Evolutionary conservation across 257 asterid genomes (phyloP).

Genomic region (Osmanthus fragrans): DNA sequence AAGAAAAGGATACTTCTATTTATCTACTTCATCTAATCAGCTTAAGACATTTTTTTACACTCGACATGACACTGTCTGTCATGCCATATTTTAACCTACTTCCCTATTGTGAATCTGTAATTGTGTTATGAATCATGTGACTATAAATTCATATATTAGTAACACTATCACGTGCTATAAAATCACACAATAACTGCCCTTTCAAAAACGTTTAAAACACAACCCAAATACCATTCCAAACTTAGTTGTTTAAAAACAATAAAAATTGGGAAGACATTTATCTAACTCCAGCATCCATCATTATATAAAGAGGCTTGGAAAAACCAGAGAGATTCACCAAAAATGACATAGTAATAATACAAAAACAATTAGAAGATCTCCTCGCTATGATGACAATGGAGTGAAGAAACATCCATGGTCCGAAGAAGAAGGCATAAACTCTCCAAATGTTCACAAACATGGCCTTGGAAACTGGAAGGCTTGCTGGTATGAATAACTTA

Average conservation of each 20-base stretch:
- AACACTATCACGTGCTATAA: not conserved
- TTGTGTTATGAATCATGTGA: not conserved
- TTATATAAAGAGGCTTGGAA: not conserved
- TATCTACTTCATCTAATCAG: not conserved
- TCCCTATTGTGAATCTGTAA: not conserved
- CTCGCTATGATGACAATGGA: not conserved
- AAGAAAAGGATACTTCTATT: too few relatives aligned
- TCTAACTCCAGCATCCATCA: not conserved
- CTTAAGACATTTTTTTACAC: not conserved
- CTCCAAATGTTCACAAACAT: not conserved
- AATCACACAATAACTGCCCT: not conserved
- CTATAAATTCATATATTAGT: not conserved
- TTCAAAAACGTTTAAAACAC: not conserved
- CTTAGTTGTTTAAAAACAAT: not conserved
- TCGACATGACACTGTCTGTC: too few relatives aligned
- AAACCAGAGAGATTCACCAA: not conserved
- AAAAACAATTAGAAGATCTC: not conserved
- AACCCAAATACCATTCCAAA: not conserved
- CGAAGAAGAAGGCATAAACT: not conserved
- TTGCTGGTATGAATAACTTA: not conserved
- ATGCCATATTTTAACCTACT: not conserved
- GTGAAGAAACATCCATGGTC: not conserved
- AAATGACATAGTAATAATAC: not conserved
- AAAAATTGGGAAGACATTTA: not conserved
- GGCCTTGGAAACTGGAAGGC: not conserved